A percentile compares a stretch with the other conserved stretches of the same genome.
These are phyloP conservation scores for Colletotrichum higginsianum DNA, from an alignment of 2,329 filamentous ascomycete genomes.

Conservation along the genomic window DNA sequence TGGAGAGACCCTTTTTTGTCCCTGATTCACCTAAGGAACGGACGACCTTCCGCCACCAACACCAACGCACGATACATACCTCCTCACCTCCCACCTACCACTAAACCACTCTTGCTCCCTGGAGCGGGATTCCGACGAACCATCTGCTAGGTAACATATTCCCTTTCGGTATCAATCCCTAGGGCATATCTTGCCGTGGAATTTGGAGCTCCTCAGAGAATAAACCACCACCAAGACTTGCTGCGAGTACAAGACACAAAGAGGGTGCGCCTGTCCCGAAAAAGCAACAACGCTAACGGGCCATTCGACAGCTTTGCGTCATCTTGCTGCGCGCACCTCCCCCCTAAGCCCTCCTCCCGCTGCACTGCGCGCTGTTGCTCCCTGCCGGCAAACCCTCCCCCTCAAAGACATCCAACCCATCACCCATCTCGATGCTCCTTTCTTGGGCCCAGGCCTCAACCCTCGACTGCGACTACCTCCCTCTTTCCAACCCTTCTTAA, in stretches of 20 bases:
- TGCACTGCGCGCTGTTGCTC: conserved; percentile 25
- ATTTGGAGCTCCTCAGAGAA: conserved; percentile 9
- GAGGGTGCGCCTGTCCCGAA: conserved; percentile 8
- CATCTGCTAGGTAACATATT: conserved; percentile 7
- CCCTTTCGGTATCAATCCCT: neutral
- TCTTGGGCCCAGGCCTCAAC: conserved; percentile 8
- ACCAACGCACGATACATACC: conserved; percentile 11
- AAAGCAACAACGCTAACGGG: conserved; percentile 36
- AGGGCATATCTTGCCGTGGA: conserved; percentile 14
- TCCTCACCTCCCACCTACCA: neutral
- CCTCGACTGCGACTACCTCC: conserved; percentile 21
- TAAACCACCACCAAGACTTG: neutral
- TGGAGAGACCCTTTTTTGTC: conserved; percentile 19
- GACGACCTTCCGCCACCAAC: conserved; percentile 32
- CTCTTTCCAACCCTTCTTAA: conserved; percentile 50
- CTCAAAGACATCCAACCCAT: conserved; percentile 29
- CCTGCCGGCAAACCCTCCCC: conserved; percentile 13
- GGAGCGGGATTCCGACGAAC: neutral
- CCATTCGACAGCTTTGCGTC: conserved; percentile 39
- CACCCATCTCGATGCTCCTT: conserved; percentile 32
- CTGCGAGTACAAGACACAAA: conserved; percentile 16
- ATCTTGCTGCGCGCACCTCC: conserved; percentile 24
- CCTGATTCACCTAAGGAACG: conserved; percentile 38
- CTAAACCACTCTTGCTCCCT: neutral
- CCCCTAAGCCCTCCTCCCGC: neutral